phyloP scores from a whole-genome alignment of 805 yeast species.

The Saccharomycopsis babjevae region DNA sequence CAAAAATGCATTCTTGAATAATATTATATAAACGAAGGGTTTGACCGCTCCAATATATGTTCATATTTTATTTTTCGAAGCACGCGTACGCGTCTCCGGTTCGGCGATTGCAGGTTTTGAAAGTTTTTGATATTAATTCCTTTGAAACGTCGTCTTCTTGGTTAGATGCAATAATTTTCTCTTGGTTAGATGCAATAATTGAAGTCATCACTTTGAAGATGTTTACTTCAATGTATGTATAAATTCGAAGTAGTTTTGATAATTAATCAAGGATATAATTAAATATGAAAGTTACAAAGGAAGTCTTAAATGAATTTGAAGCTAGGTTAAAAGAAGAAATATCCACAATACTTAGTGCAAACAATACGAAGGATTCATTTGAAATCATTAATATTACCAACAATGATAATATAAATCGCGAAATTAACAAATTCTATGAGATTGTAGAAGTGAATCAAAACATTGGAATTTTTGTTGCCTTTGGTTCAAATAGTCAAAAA shows the following conservation, averaged over 20 bases:
- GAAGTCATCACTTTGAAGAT: neutral
- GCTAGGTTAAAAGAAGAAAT: neutral
- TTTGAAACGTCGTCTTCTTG: too few species aligned
- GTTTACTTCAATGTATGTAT: neutral
- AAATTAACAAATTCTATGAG: neutral
- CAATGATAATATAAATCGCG: conserved; percentile 3
- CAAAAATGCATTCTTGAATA: too few species aligned
- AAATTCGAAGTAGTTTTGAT: neutral
- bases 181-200: too few species aligned
- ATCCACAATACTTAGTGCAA: neutral
- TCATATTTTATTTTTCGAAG: neutral
- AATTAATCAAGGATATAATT: too few species aligned
- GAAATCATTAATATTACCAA: neutral
- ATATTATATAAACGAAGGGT: too few species aligned
- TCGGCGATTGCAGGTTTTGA: neutral
- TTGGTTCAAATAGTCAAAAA: conserved; percentile 10
- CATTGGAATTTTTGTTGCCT: neutral
- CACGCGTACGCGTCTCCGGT: neutral
- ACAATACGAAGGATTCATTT: neutral
- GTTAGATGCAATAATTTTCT: too few species aligned
- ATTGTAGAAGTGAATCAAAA: neutral
- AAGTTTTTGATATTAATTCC: too few species aligned
- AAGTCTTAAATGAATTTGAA: neutral
- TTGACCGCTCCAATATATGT: neutral
- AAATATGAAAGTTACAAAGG: neutral